Evolutionary conservation across 768 basidiomycete species (phyloP), one percentile per base, ranked within the genome.

Genomic region (Lentinula lateritia): DNA sequence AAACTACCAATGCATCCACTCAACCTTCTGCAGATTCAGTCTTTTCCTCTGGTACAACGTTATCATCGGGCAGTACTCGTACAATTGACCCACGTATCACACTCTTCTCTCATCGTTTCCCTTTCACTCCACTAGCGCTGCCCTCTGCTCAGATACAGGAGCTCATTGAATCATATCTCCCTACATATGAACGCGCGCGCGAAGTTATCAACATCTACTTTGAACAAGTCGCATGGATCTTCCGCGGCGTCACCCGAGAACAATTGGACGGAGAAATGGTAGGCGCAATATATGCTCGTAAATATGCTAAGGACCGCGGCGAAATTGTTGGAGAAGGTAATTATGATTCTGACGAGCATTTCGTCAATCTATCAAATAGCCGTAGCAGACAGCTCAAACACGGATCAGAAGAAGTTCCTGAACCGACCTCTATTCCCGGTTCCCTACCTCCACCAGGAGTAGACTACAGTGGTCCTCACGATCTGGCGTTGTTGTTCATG

Each of bases 61-160:
- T 36, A 9, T 48, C 46, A 34, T 23, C 56, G 12, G 48, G 36
- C 16, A 39, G 45, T 38, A 6, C 58, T 12, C 35, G 48, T 46
- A 59, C 41, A 35, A 9, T 50, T 12, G 58, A 59, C 38, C 45
- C 58, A 4, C 58, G 58, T 15, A 20, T 59, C 45, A 50, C 58
- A 10, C 46, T 59, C 5, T 87, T 88, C 70, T 84, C 86, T 5
- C 78, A 77, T 43, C 73, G 81, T 20, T 89, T 89, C 68, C 87
- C 86, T 0, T 84, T 89, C 68, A 85, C 84, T 0, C 86, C 87
- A 18, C 71, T 83, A 65, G 85, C 84, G 38, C 15, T 60, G 18
- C 70, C 78, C 4, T 67, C 80, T 1, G 64, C 70, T 7, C 76
- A 77, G 34, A 77, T 84, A 36, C 80, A 80, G 58, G 75, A 76